These are phyloP conservation scores for Crithidia brevicula DNA, from an alignment of 208 protist species.

Conservation along the genomic window DNA sequence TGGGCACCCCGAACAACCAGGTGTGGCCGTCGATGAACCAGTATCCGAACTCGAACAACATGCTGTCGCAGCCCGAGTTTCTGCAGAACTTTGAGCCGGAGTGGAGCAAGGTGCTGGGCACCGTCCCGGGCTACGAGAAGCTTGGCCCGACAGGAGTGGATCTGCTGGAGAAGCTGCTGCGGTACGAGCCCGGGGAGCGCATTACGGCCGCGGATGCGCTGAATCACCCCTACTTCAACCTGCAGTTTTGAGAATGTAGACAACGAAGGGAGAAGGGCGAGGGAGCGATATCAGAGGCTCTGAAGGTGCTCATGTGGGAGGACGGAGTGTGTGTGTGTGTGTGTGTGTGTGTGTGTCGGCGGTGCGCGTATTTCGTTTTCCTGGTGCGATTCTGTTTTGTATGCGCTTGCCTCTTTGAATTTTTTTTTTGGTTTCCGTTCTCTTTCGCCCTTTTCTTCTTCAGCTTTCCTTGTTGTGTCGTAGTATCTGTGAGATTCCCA, in stretches of 20 bases:
- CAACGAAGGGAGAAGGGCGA: not conserved
- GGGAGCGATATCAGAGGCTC: too few species aligned
- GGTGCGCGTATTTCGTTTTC: not conserved
- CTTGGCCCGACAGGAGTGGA: constrained; percentile 69
- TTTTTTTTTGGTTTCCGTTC: constrained; percentile 9
- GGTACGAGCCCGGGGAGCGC: constrained; percentile 76
- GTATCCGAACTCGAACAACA: constrained; percentile 84
- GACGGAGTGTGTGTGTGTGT: too few species aligned
- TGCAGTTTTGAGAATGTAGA: constrained; percentile 53
- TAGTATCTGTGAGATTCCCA: constrained; percentile 1
- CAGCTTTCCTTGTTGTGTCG: constrained; percentile 3
- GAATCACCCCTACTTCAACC: constrained; percentile 84
- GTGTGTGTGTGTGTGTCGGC: too few species aligned
- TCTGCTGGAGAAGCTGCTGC: constrained; percentile 68
- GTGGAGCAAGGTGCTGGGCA: constrained; percentile 53
- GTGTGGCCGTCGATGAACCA: constrained; percentile 92
- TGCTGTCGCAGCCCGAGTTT: constrained; percentile 77
- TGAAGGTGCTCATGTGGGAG: too few species aligned
- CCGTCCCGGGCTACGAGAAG: constrained; percentile 55
- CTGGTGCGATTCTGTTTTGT: not conserved
- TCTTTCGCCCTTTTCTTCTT: constrained; percentile 1
- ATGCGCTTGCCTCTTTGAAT: not conserved
- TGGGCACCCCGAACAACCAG: constrained; percentile 94
- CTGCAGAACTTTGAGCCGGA: constrained; percentile 58
- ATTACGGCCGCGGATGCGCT: constrained; percentile 82